Evolutionary conservation across 345 rosid genomes (phyloP).

Genomic region (Pistacia atlantica): DNA sequence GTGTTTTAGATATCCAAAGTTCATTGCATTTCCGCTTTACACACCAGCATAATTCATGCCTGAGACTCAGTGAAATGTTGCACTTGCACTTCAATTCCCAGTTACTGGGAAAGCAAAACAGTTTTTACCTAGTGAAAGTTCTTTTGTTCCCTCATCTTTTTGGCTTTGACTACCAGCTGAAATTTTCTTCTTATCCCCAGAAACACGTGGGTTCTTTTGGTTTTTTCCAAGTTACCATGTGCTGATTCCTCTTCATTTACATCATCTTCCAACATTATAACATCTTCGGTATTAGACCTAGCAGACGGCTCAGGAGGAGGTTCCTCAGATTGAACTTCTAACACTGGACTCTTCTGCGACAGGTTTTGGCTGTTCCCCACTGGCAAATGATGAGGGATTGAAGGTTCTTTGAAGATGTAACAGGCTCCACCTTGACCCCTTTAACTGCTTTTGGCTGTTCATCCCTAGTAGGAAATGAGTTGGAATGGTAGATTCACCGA

Average conservation of each 20-base stretch:
- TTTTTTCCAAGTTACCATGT: constrained; percentile 27
- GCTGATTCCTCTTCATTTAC: constrained; percentile 25
- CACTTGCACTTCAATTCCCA: constrained; percentile 70
- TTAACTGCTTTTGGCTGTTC: constrained; percentile 31
- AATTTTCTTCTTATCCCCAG: constrained; percentile 30
- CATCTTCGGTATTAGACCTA: constrained; percentile 37
- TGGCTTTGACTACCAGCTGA: constrained; percentile 24
- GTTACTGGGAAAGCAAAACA: constrained; percentile 68
- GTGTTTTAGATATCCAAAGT: neutral
- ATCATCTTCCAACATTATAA: constrained; percentile 49
- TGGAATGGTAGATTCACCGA: constrained; percentile 64
- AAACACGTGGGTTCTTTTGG: constrained; percentile 13
- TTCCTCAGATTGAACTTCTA: constrained; percentile 27
- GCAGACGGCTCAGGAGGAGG: constrained; percentile 2
- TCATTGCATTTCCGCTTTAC: neutral
- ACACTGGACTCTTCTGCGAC: constrained; percentile 19
- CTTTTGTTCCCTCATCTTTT: constrained; percentile 36
- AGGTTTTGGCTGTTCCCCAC: constrained; percentile 30
- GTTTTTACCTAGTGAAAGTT: constrained; percentile 48
- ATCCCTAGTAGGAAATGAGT: constrained; percentile 40
- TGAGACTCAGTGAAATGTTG: constrained; percentile 49
- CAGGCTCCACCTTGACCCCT: constrained; percentile 48
- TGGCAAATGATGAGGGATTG: constrained; percentile 38
- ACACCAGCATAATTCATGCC: neutral
- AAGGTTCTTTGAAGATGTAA: constrained; percentile 50